These are phyloP conservation scores for Artemisia tridentata DNA, from an alignment of 129 eudicot genomes.

Conservation along the genomic window DNA sequence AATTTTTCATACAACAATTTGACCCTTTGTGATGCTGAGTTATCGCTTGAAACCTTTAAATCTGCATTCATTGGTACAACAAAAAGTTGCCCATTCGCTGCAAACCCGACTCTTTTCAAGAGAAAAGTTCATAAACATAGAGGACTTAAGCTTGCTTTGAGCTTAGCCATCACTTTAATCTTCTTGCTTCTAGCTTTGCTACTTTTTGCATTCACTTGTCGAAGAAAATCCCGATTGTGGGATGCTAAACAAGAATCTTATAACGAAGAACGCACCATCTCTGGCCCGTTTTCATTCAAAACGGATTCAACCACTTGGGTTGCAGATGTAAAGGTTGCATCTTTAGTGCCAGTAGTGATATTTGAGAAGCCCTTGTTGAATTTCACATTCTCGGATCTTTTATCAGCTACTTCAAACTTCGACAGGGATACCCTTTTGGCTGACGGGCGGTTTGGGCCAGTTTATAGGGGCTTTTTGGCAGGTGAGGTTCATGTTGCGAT, in stretches of 20 bases:
- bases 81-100: constrained; percentile 79
- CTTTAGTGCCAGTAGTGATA: constrained; percentile 72
- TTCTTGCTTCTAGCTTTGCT: constrained; percentile 62
- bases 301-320: constrained; percentile 94
- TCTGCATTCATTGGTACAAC: constrained; percentile 64
- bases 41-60: constrained; percentile 47
- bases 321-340: constrained; percentile 79
- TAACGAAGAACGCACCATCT: constrained; percentile 54
- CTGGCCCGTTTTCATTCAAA: constrained; percentile 87
- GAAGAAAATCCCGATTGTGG: constrained; percentile 68
- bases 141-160: constrained; percentile 72
- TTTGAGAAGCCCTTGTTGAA: constrained; percentile 88
- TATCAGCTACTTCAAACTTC: constrained; percentile 83
- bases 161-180: constrained; percentile 46
- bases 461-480: constrained; percentile 64
- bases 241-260: constrained; percentile 45
- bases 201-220: constrained; percentile 59
- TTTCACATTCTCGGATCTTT: constrained; percentile 75
- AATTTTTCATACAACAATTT: constrained; percentile 83
- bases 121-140: constrained; percentile 42
- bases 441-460: constrained; percentile 81
- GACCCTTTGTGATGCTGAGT: constrained; percentile 56
- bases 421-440: constrained; percentile 69
- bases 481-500: constrained; percentile 80
- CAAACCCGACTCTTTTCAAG: constrained; percentile 58